Percentiles rank a stretch among this genome's conserved stretches.
These are phyloP conservation scores for Massariosphaeria phaeospora DNA, from an alignment of 495 filamentous ascomycete genomes.

Conservation along the genomic window DNA sequence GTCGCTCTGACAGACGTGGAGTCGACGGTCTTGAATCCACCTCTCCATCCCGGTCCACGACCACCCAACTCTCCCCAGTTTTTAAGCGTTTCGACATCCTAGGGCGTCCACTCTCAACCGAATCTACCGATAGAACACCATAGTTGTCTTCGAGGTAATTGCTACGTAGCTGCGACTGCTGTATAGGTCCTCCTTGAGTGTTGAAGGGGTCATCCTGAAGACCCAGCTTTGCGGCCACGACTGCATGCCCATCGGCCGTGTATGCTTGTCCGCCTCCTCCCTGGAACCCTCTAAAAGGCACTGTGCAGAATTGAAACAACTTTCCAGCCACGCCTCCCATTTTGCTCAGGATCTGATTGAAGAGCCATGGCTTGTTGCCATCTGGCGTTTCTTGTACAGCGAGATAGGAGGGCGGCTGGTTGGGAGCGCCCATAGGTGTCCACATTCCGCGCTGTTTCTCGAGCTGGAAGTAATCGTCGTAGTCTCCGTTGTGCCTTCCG, in stretches of 20 bases:
- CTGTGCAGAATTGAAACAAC: slow-evolving; percentile 76
- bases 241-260: slow-evolving; percentile 33
- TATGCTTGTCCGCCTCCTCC: slow-evolving; percentile 76
- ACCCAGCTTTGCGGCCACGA: not conserved
- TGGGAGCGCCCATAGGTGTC: not conserved
- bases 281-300: slow-evolving; percentile 75
- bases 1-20: slow-evolving; percentile 28
- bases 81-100: slow-evolving; percentile 50
- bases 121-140: slow-evolving; percentile 34
- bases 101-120: slow-evolving; percentile 35
- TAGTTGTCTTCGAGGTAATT: slow-evolving; percentile 43
- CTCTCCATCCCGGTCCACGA: slow-evolving; percentile 50
- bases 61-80: slow-evolving; percentile 64
- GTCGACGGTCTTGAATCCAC: slow-evolving; percentile 30
- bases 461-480: slow-evolving; percentile 41
- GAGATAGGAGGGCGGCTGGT: not conserved
- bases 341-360: slow-evolving; percentile 46
- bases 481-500: slow-evolving; percentile 47
- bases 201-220: slow-evolving; percentile 31
- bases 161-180: slow-evolving; percentile 45
- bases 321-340: slow-evolving; percentile 57
- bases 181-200: not conserved
- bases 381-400: slow-evolving; percentile 1
- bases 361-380: slow-evolving; percentile 31
- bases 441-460: slow-evolving; percentile 45